Conservation (phyloP, 805 yeast species). For the Candida gorgasii region DNA sequence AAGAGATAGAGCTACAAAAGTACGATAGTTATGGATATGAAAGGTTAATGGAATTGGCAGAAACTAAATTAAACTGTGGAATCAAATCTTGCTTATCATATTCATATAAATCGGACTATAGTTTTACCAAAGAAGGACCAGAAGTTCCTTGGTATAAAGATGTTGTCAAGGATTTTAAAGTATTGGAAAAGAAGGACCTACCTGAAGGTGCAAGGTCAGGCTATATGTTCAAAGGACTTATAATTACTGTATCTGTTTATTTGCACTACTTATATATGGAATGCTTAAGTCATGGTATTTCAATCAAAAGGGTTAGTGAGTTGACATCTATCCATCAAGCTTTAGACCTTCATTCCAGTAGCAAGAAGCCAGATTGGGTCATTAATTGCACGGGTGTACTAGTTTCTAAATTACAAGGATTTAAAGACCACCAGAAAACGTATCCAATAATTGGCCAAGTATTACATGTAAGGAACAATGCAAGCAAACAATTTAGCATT, state of each 20-base stretch:
- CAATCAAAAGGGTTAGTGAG: constrained; percentile 40
- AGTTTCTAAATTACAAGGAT: constrained; percentile 47
- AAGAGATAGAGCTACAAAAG: constrained; percentile 38
- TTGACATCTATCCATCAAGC: constrained; percentile 52
- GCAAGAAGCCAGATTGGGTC: constrained; percentile 47
- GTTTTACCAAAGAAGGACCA: not conserved
- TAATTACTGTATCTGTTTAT: constrained; percentile 60
- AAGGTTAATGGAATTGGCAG: constrained; percentile 47
- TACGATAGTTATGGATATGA: constrained; percentile 52
- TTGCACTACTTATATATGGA: constrained; percentile 51
- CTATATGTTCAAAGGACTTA: constrained; percentile 51
- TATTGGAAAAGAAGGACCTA: constrained; percentile 35
- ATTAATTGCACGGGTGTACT: constrained; percentile 60
- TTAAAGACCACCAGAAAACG: constrained; percentile 39
- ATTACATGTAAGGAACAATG: constrained; percentile 49
- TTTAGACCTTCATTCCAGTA: constrained; percentile 37
- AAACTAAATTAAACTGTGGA: constrained; percentile 51
- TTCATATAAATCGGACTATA: constrained; percentile 5
- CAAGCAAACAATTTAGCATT: constrained; percentile 30
- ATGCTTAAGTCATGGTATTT: constrained; percentile 48
- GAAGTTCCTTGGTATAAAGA: constrained; percentile 48
- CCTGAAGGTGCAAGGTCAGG: constrained; percentile 47
- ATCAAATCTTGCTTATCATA: constrained; percentile 25
- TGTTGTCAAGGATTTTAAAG: constrained; percentile 41
- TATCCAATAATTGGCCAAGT: constrained; percentile 65